These are phyloP conservation scores for Aureobasidium zeae DNA, from an alignment of 2,329 filamentous ascomycete genomes.

Conservation along the genomic window DNA sequence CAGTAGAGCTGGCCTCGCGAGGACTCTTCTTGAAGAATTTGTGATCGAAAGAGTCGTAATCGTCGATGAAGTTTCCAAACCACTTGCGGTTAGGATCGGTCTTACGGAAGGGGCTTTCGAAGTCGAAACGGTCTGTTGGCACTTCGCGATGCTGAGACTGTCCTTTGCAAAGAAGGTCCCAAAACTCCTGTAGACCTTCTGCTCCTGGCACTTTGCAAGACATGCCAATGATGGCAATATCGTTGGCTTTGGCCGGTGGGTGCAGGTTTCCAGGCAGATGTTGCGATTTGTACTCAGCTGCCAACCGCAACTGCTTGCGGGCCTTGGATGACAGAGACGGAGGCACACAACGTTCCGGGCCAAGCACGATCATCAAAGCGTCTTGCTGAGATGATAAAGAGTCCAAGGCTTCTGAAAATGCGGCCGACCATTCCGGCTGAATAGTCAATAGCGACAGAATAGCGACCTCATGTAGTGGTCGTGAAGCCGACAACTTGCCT, in stretches of 20 bases:
- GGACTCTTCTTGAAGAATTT: slow-evolving; percentile 18
- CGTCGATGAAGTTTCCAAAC: slow-evolving; percentile 19
- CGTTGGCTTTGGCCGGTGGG: no score
- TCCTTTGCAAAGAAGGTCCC: slow-evolving; percentile 19
- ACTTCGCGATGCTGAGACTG: slow-evolving; percentile 22
- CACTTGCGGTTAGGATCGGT: slow-evolving; percentile 17
- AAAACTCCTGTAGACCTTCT: slow-evolving; percentile 14
- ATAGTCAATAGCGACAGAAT: no score
- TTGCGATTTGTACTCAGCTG: no score
- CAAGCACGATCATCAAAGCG: neutral
- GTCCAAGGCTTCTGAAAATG: no score
- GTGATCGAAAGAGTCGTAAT: slow-evolving; percentile 19
- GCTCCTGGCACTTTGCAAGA: slow-evolving; percentile 7
- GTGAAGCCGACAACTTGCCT: no score
- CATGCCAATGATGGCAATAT: slow-evolving; percentile 7
- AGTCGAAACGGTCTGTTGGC: slow-evolving; percentile 19
- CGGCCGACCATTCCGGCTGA: no score
- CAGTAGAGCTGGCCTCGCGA: slow-evolving; percentile 16
- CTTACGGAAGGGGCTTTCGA: slow-evolving; percentile 17
- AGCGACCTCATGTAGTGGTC: no score
- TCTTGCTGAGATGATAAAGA: no score
- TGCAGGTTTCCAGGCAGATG: no score
- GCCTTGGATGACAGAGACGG: neutral
- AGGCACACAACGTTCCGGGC: neutral
- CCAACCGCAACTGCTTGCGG: no score